Evolutionary conservation across 352 stramenopile species (phyloP).

Genomic region (Globisporangium alternatum): DNA sequence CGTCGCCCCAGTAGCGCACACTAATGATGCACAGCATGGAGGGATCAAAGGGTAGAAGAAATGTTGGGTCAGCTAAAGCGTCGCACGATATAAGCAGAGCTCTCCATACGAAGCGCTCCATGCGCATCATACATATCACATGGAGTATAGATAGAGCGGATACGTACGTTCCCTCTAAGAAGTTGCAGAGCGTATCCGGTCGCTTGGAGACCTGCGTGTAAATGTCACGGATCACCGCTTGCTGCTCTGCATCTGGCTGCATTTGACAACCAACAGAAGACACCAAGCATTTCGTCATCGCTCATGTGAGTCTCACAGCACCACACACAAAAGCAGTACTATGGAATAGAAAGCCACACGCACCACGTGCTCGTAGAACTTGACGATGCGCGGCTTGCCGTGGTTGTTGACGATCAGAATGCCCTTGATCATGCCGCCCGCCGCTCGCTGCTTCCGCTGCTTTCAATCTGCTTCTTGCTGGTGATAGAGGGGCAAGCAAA

Average conservation of each 20-base stretch:
- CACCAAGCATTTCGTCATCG: background rate
- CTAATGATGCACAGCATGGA: slow-evolving; percentile 21
- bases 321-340: background rate
- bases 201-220: slow-evolving; percentile 99
- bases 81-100: background rate
- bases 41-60: slow-evolving; percentile 10
- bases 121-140: background rate
- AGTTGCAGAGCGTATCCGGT: slow-evolving; percentile 98
- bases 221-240: slow-evolving; percentile 97
- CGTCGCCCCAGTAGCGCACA: slow-evolving; percentile 93
- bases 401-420: slow-evolving; percentile 99
- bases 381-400: slow-evolving; percentile 97
- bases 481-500: background rate
- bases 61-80: background rate
- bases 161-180: slow-evolving; percentile 94
- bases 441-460: background rate
- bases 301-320: background rate
- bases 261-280: background rate
- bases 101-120: background rate
- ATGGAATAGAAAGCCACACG: slow-evolving; percentile 24
- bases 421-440: slow-evolving; percentile 94
- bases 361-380: slow-evolving; percentile 99
- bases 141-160: background rate
- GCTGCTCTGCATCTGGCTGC: slow-evolving; percentile 94
- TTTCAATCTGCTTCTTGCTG: background rate